Conservation (phyloP, 805 yeast species). For the Candida silvicultrix region DNA sequence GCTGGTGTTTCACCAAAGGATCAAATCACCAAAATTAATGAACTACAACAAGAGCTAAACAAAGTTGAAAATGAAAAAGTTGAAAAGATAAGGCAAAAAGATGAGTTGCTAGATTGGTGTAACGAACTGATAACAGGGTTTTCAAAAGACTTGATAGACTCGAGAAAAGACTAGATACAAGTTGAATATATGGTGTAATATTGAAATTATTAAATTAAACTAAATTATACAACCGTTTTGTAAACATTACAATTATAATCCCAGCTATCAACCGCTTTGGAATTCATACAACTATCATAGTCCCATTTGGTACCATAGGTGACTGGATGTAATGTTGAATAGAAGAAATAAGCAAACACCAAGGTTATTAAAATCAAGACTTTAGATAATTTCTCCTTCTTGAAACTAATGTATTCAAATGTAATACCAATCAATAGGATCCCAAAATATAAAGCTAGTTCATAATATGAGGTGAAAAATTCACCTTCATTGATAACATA, state of each 20-base stretch:
- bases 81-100: slow-evolving; percentile 56
- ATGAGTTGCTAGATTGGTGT: slow-evolving; percentile 51
- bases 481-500: slow-evolving; percentile 30
- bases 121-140: slow-evolving; percentile 56
- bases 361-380: slow-evolving; percentile 17
- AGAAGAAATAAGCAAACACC: slow-evolving; percentile 9
- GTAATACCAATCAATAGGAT: slow-evolving; percentile 38
- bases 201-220: neutral
- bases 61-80: slow-evolving; percentile 53
- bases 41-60: slow-evolving; percentile 55
- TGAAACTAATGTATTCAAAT: slow-evolving; percentile 33
- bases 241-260: slow-evolving; percentile 34
- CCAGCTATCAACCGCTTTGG: slow-evolving; percentile 35
- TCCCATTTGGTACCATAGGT: slow-evolving; percentile 45
- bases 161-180: slow-evolving; percentile 18
- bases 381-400: slow-evolving; percentile 23
- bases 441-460: slow-evolving; percentile 44
- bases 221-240: neutral
- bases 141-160: slow-evolving; percentile 29
- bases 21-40: slow-evolving; percentile 60
- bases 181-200: neutral
- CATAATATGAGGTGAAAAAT: slow-evolving; percentile 39
- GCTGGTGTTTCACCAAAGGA: slow-evolving; percentile 76
- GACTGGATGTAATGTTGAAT: slow-evolving; percentile 34
- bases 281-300: slow-evolving; percentile 28